A percentile compares a stretch with the other conserved stretches of the same genome.
Conservation (phyloP, 208 protist genomes). For the Leishmania martiniquensis region DNA sequence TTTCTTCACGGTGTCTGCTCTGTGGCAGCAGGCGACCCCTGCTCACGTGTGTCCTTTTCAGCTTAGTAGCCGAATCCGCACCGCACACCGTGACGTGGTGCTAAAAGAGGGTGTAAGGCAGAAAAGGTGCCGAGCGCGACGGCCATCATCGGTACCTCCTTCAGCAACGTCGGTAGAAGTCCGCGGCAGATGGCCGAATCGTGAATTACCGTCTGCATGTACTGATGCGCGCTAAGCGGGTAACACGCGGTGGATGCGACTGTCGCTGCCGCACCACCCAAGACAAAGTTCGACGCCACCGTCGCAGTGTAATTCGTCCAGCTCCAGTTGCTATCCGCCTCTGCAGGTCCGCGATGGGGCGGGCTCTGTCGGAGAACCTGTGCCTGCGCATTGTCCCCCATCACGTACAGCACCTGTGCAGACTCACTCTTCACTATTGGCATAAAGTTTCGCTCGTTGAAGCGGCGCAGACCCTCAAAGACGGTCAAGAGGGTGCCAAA, state of each 20-base stretch:
- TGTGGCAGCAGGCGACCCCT: background rate
- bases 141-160: slow-evolving; percentile 92
- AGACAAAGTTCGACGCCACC: slow-evolving; percentile 60
- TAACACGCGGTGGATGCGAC: slow-evolving; percentile 89
- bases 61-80: slow-evolving; percentile 88
- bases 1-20: background rate
- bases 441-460: slow-evolving; percentile 75
- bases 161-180: slow-evolving; percentile 67
- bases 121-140: slow-evolving; percentile 85
- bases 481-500: slow-evolving; percentile 86
- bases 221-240: slow-evolving; percentile 83
- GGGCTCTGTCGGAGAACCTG: slow-evolving; percentile 1
- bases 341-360: slow-evolving; percentile 7
- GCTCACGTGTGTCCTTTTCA: background rate
- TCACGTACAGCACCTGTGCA: slow-evolving; percentile 9
- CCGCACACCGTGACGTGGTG: slow-evolving; percentile 78
- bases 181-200: slow-evolving; percentile 90
- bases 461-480: slow-evolving; percentile 90
- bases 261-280: slow-evolving; percentile 78
- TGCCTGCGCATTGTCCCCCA: slow-evolving; percentile 14
- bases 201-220: slow-evolving; percentile 92
- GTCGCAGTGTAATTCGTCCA: slow-evolving; percentile 63
- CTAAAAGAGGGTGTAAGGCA: slow-evolving; percentile 73
- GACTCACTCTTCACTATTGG: slow-evolving; percentile 35
- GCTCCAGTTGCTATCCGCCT: slow-evolving; percentile 55